Evolutionary conservation across 1,139 yeast genomes (phyloP).

Genomic region (Kazachstania sp.): DNA sequence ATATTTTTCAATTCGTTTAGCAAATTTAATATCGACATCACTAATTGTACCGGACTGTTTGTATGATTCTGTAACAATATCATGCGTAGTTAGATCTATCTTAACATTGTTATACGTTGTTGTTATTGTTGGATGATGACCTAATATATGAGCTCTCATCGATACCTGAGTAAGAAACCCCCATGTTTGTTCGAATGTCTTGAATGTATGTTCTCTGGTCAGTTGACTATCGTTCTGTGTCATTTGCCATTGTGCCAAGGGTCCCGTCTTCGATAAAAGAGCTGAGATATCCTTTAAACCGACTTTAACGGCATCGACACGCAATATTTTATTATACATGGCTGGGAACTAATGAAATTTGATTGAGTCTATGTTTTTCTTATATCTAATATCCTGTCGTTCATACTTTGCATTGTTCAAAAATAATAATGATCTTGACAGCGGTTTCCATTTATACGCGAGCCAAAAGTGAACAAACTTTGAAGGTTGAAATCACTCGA

Average conservation of each 20-base stretch:
- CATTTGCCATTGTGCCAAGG: constrained; percentile 17
- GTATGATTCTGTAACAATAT: constrained; percentile 29
- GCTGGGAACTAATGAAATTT: neutral
- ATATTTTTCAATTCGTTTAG: constrained; percentile 42
- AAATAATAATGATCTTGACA: too few relatives aligned
- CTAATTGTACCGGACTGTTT: neutral
- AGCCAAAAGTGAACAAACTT: too few relatives aligned
- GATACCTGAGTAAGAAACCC: constrained; percentile 56
- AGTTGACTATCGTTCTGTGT: constrained; percentile 13
- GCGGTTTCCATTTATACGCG: too few relatives aligned
- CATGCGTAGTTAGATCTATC: constrained; percentile 61
- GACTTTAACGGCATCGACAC: constrained; percentile 2
- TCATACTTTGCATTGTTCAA: too few relatives aligned
- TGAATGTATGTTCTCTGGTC: constrained; percentile 36
- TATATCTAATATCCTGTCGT: too few relatives aligned
- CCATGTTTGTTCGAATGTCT: constrained; percentile 55
- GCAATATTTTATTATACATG: constrained; percentile 10
- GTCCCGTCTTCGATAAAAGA: constrained; percentile 2
- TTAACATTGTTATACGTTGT: constrained; percentile 57
- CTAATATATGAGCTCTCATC: constrained; percentile 47
- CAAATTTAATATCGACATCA: constrained; percentile 52
- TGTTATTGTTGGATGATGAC: constrained; percentile 67
- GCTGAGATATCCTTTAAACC: constrained; percentile 1
- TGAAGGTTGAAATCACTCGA: too few relatives aligned
- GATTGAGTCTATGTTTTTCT: too few relatives aligned